These are phyloP conservation scores for Mitragyna speciosa DNA, from an alignment of 257 asterid species.

Conservation along the genomic window DNA sequence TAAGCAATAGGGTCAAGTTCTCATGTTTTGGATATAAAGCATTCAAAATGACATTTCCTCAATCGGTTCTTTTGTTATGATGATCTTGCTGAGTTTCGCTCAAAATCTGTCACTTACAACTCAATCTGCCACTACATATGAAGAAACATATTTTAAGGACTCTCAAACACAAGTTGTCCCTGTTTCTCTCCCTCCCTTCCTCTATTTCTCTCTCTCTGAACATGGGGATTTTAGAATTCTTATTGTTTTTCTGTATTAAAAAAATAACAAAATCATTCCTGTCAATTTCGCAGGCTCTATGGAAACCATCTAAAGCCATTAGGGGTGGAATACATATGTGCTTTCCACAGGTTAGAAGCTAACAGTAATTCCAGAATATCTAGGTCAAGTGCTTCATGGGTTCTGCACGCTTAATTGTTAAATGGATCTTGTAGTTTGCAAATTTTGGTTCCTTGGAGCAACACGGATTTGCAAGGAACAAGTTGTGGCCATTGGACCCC, in stretches of 20 bases:
- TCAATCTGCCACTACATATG: background rate
- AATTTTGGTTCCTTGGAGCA: constrained; percentile 72
- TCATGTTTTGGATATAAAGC: background rate
- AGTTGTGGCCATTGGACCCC: constrained; percentile 68
- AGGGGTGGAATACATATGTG: constrained; percentile 66
- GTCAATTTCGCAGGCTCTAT: constrained; percentile 39
- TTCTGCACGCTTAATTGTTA: constrained; percentile 26
- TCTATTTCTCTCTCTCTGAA: no score
- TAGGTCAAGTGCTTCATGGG: constrained; percentile 3
- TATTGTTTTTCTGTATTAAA: no score
- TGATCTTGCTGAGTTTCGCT: background rate
- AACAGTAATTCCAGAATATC: constrained; percentile 12
- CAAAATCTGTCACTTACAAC: background rate
- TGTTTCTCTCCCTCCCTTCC: background rate
- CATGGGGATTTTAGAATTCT: background rate
- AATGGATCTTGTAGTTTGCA: constrained; percentile 42
- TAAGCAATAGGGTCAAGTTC: constrained; percentile 61
- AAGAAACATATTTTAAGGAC: background rate
- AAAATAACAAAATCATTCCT: background rate
- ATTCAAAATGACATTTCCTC: background rate
- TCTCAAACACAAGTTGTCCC: constrained; percentile 7
- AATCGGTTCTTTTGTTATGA: background rate
- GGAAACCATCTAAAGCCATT: constrained; percentile 60
- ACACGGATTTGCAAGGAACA: constrained; percentile 75
- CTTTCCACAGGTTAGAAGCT: constrained; percentile 68